Evolutionary conservation across 371 early-diverging fungal genomes (phyloP).

Genomic region (Zychaea mexicana): DNA sequence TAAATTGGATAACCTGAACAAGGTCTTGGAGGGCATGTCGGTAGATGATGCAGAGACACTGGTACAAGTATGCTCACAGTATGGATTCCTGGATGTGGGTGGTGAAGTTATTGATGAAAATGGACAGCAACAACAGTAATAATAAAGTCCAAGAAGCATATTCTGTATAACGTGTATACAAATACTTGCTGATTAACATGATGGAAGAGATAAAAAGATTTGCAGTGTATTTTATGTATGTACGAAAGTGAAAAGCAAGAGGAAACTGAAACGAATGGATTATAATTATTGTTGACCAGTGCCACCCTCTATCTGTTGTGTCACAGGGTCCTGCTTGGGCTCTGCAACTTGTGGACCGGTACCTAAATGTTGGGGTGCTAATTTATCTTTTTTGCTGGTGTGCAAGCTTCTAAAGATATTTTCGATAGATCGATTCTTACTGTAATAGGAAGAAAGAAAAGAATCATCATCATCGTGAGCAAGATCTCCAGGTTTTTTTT

Average conservation of each 20-base stretch:
- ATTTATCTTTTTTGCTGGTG: not conserved
- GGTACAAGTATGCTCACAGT: slow-evolving; percentile 72
- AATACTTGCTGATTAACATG: too few species aligned
- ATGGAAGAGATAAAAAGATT: too few species aligned
- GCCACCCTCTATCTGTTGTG: not conserved
- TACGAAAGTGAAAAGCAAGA: not conserved
- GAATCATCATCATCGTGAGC: too few species aligned
- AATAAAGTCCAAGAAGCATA: too few species aligned
- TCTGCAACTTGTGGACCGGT: not conserved
- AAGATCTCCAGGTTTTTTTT: too few species aligned
- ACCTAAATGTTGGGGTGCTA: not conserved
- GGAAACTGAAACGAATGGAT: too few species aligned
- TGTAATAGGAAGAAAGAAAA: too few species aligned
- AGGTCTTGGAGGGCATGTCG: slow-evolving; percentile 66
- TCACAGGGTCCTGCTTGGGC: not conserved
- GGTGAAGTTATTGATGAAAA: slow-evolving; percentile 58
- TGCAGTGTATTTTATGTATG: not conserved
- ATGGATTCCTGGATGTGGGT: slow-evolving; percentile 72
- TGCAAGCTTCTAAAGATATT: slow-evolving; percentile 32
- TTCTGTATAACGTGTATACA: too few species aligned
- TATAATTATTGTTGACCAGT: not conserved
- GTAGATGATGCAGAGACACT: slow-evolving; percentile 77
- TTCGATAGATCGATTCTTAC: slow-evolving; percentile 67
- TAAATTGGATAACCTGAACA: slow-evolving; percentile 83
- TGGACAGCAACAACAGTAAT: not conserved